Evolutionary conservation across 2,329 filamentous ascomycete genomes (phyloP), one percentile per base, ranked within the genome.

Genomic region (Fusarium lateritium): DNA sequence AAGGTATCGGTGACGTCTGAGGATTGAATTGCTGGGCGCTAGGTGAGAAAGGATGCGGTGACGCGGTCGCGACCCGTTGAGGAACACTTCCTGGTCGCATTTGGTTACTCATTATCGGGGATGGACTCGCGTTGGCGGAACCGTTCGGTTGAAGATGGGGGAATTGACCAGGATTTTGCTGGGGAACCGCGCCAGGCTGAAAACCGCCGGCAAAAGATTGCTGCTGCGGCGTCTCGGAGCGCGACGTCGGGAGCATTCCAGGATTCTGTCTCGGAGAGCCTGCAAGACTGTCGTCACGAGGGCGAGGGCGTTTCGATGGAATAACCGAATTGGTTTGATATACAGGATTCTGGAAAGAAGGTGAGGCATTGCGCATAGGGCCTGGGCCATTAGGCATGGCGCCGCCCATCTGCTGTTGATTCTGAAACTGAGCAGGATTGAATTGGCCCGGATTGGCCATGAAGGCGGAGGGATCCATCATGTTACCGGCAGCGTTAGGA

Each of bases 221-320:
- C 77, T 95, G 93, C 75, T 94, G 92, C 34, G 95, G 95, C 31
- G 95, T 98, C 78, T 97, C 94, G 73, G 95, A 95, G 80, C 95
- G 93, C 81, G 95, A 97, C 24, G 89, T 89, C 49, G 93, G 92
- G 31, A 94, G 81, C 81, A 92, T 92, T 69, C 88, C 89, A 7
- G 91, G 88, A 57, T 91, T 90, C 76, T 91, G 92, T 75, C 91
- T 88, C 54, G 95, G 94, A 33, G 94, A 97, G 78, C 92, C 91
- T 71, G 90, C 91, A 76, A 96, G 86, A 76, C 91, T 94, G 79
- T 98, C 94, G 81, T 97, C 94, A 77, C 89, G 85, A 53, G 92
- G 91, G 46, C 93, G 88, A 55, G 92, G 88, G 75, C 96, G 89
- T 82, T 98, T 99, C 22, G 94, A 95, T 61, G 95, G 95, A 72